Percentiles rank a stretch among this genome's conserved stretches.
Conservation (phyloP, 139 green algal species). For the Chlorella sp. region DNA sequence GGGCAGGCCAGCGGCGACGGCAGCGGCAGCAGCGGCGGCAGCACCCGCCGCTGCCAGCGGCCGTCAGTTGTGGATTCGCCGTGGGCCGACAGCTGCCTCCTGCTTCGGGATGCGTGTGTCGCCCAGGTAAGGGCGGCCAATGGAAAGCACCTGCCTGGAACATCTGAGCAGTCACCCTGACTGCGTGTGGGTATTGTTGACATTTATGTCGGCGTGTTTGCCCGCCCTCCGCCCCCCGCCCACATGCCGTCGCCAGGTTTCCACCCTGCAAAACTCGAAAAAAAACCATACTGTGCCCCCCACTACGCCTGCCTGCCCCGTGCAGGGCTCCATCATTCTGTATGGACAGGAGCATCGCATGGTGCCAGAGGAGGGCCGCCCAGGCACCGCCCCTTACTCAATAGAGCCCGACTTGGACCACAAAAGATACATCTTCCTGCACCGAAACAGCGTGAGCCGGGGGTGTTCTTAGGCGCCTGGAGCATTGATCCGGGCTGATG, state of each 20-base stretch:
- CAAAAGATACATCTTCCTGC: constrained; percentile 17
- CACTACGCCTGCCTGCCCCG: too few species aligned
- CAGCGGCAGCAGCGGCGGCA: background rate
- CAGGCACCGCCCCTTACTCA: background rate
- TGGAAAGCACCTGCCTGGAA: too few species aligned
- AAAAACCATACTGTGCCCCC: too few species aligned
- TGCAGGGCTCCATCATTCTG: constrained; percentile 13
- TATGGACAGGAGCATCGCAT: constrained; percentile 6
- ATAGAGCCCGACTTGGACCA: background rate
- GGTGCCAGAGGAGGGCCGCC: background rate
- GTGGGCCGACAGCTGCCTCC: constrained; percentile 10
- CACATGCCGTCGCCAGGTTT: too few species aligned
- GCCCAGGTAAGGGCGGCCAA: background rate
- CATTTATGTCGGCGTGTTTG: too few species aligned
- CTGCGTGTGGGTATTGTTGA: too few species aligned
- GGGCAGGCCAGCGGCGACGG: background rate
- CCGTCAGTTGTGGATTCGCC: background rate
- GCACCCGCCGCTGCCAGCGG: background rate
- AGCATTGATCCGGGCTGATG: background rate
- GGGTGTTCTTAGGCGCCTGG: too few species aligned
- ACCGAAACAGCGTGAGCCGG: background rate
- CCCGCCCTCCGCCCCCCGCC: too few species aligned
- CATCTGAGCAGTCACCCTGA: too few species aligned
- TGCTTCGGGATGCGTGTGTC: constrained; percentile 2
- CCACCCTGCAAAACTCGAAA: too few species aligned